These are phyloP conservation scores for Plasmodium fragile DNA, from an alignment of 169 alveolate genomes.

Conservation along the genomic window DNA sequence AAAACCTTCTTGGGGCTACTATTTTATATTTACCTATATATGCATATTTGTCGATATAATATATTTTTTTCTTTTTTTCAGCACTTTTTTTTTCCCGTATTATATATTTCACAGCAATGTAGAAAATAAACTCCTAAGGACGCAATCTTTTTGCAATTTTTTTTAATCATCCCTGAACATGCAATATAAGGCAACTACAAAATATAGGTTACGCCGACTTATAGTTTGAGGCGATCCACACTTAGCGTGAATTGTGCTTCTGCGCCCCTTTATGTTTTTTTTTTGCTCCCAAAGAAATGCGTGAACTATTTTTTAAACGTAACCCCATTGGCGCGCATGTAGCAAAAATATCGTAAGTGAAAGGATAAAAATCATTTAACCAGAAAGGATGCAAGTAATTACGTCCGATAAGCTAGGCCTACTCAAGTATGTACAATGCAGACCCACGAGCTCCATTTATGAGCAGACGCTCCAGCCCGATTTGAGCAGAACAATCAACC, in stretches of 20 bases:
- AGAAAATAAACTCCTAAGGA: background rate
- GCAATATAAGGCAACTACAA: background rate
- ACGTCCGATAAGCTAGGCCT: constrained; percentile 66
- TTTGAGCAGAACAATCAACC: constrained; percentile 38
- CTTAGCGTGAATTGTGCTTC: background rate
- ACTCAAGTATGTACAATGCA: constrained; percentile 48
- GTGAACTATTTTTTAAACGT: background rate
- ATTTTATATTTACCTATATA: background rate
- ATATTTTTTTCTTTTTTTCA: background rate
- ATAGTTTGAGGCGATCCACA: background rate
- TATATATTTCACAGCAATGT: background rate
- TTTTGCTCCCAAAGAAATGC: background rate
- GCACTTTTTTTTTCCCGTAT: background rate
- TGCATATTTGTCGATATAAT: background rate
- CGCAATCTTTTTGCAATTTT: background rate
- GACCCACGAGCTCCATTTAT: constrained; percentile 8
- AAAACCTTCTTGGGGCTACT: background rate
- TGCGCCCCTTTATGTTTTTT: constrained; percentile 2
- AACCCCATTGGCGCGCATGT: background rate
- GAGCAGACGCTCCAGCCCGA: constrained; percentile 32
- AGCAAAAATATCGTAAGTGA: background rate
- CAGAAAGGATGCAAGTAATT: constrained; percentile 50
- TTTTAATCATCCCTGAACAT: background rate
- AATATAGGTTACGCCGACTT: background rate
- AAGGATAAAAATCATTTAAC: background rate